Evolutionary conservation across 2,329 filamentous ascomycete genomes (phyloP).

Genomic region (Apiospora sp.): DNA sequence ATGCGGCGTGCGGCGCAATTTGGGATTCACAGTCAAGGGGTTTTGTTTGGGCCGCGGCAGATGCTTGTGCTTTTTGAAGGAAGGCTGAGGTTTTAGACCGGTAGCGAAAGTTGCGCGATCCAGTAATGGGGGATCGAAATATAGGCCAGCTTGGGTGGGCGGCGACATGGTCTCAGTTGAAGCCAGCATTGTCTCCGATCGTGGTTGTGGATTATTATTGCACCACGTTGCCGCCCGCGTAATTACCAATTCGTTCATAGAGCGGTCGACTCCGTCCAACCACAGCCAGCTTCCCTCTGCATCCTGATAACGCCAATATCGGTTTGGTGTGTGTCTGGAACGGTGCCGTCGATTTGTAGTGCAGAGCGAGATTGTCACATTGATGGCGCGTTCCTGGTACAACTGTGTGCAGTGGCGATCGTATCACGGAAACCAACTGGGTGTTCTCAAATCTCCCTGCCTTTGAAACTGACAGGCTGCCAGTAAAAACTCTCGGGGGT

Average conservation of each 20-base stretch:
- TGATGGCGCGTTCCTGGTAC: conserved; percentile 19
- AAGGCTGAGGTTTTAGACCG: conserved; percentile 36
- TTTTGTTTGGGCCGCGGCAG: conserved; percentile 47
- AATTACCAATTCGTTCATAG: conserved; percentile 29
- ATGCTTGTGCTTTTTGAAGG: conserved; percentile 49
- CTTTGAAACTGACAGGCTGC: not conserved
- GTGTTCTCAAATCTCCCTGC: not conserved
- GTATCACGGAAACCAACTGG: conserved; percentile 13
- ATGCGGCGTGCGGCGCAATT: conserved; percentile 16
- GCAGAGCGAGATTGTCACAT: conserved; percentile 16
- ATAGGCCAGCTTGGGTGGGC: conserved; percentile 38
- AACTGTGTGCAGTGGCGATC: conserved; percentile 17
- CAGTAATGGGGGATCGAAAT: conserved; percentile 38
- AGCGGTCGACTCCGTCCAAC: conserved; percentile 24
- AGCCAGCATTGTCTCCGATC: conserved; percentile 44
- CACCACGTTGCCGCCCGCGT: conserved; percentile 28
- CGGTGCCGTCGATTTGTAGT: conserved; percentile 10
- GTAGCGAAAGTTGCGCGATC: conserved; percentile 36
- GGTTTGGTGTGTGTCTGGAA: conserved; percentile 14
- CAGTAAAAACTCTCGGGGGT: not conserved
- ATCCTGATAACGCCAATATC: conserved; percentile 20
- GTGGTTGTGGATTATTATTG: conserved; percentile 25
- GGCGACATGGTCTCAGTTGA: conserved; percentile 39
- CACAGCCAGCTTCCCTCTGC: not conserved
- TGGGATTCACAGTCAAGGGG: conserved; percentile 27